Evolutionary conservation across 352 stramenopile species (phyloP), one percentile per base, ranked within the genome.

Genomic region (Globisporangium abappressorium): DNA sequence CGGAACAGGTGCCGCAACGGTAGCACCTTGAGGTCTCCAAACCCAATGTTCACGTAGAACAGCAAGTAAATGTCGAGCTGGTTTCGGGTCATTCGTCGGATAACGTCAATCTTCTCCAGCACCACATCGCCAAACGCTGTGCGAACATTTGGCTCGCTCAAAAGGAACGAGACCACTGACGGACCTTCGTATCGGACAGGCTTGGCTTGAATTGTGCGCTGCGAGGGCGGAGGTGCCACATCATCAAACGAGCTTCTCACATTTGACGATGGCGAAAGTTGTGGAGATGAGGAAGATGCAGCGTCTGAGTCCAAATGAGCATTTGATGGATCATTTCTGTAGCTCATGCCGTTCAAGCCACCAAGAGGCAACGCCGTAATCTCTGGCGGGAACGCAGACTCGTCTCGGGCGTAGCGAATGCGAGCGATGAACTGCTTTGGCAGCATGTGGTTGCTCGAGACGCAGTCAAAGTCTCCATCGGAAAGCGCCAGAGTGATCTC

Each of bases 71-170:
- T 82, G 24, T 94, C 85, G 22, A 91, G 66, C 30, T 74, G 77
- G 22, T 80, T 84, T 46, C 79, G 75, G 14, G 65, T 60, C 36
- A 82, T 70, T 41, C 81, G 78, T 5, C 86, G 81, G 67, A 94
- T 79, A 22, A 96, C 75, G 63, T 94, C 86, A 55, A 96, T 83
- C 73, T 94, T 93, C 24, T 91, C 81, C n/a, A 96, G 74, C 20
- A 85, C 73, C 20, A 90, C 83, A 63, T 96, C 88, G 15, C 88
- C 89, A 68, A 94, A 93, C 15, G 77, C 81, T 7, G 89, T 93
- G 26, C 82, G 88, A 38, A 96, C 72, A 26, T 77, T 80, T 41
- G 74, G 73, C 38, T 92, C 78, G 18, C 75, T 80, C 15, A 94
- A 59, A 15, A 93, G 63, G 68, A 93, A 94, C 0, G 83, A 82